Conservation (phyloP, 192 early-diverging fungal genomes). For the Coemansia sp. region DNA sequence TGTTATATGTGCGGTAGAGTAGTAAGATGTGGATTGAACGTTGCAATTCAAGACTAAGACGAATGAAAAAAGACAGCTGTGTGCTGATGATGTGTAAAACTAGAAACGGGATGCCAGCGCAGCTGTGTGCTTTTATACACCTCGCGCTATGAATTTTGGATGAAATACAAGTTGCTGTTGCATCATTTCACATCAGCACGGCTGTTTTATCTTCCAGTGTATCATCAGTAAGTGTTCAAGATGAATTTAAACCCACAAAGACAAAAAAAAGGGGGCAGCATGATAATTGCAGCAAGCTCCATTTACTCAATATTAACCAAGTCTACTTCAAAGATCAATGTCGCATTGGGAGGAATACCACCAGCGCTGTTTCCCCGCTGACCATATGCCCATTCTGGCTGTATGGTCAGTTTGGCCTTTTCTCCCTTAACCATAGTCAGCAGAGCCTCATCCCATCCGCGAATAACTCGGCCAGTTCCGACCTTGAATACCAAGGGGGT, state of each 20-base stretch:
- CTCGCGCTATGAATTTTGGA: neutral
- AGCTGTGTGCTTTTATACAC: neutral
- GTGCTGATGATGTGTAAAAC: neutral
- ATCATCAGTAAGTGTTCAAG: too few species aligned
- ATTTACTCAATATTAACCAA: slow-evolving; percentile 60
- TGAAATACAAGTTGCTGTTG: too few species aligned
- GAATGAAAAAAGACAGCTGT: slow-evolving; percentile 3
- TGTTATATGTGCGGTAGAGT: too few species aligned
- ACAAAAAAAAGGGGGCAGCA: too few species aligned
- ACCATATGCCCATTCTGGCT: slow-evolving; percentile 84
- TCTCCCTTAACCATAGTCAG: slow-evolving; percentile 87
- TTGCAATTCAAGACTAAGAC: too few species aligned
- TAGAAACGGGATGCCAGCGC: neutral
- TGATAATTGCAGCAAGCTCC: neutral
- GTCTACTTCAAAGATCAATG: slow-evolving; percentile 80
- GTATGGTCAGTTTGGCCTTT: slow-evolving; percentile 76
- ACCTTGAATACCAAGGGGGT: slow-evolving; percentile 73
- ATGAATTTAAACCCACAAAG: too few species aligned
- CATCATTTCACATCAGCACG: too few species aligned
- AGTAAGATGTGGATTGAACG: neutral
- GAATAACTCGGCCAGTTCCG: slow-evolving; percentile 94
- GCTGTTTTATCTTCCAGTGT: too few species aligned
- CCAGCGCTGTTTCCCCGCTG: slow-evolving; percentile 65
- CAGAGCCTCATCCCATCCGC: slow-evolving; percentile 84
- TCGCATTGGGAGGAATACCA: slow-evolving; percentile 76